Evolutionary conservation across 805 yeast genomes (phyloP), one percentile per base, ranked within the genome.

Genomic region (Millerago galiae): DNA sequence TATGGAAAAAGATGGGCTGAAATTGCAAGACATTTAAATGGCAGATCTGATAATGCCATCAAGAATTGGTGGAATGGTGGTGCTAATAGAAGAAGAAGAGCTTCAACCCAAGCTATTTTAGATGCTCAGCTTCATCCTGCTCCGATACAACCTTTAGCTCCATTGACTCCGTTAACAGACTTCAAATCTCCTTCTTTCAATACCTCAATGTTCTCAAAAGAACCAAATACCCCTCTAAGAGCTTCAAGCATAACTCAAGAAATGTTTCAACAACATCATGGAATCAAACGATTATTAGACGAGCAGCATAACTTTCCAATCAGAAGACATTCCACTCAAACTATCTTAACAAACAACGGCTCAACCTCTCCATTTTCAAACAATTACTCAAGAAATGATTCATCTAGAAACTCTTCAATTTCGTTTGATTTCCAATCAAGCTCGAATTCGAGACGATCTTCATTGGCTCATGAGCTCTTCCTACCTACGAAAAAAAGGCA

Each of bases 21-120:
- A 56, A 89, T 88, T 36, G 87, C 95, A 14, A 74, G 95, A 40
- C 95, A 87, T 61, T 66, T 88, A 44, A 82, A 84, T 48, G 95
- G 96, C 2, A 69, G 96, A 41, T 74, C 83, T n/a, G 96, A 88
- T 61, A 88, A 87, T 60, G 89, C 95, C 16, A 86, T 87, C 54
- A 87, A 87, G 59, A 89, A 89, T 64, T 89, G 96, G 96, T 88
- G 96, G 96, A 87, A 87, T 58, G 95, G 96, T 4, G 95, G 95
- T 8, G 91, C 95, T 12, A 87, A 85, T 59, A 71, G 95, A 46
- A 68, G 95, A 47, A 74, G 93, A 54, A 67, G 88, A 49, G 71
- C 72, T 25, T 60, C 69, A 2, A 59, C 62, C 10, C 59, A 59
- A 28, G 56, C 63, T 7, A 43, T 52, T 8, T 29, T 50, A 8